These are phyloP conservation scores for Suaeda aralocaspica DNA, from an alignment of 148 eudicot species.

Conservation along the genomic window DNA sequence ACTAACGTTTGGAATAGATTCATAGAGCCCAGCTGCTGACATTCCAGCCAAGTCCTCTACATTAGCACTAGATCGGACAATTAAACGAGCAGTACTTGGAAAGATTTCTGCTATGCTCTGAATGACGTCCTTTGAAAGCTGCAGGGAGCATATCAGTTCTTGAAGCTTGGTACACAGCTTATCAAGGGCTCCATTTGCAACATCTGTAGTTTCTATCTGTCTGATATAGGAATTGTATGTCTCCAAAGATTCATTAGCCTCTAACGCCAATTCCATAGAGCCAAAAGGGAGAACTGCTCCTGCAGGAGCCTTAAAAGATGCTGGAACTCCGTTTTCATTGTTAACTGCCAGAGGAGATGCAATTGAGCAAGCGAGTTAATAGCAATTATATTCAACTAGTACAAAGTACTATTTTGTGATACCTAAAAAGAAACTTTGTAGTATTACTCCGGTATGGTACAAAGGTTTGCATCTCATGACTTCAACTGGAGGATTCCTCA, in stretches of 20 bases:
- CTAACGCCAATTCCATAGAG: slow-evolving; percentile 72
- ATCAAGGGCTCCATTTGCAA: slow-evolving; percentile 69
- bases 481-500: too few relatives aligned
- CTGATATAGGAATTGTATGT: slow-evolving; percentile 44
- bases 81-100: slow-evolving; percentile 45
- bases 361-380: neutral
- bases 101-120: slow-evolving; percentile 44
- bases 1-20: slow-evolving; percentile 87
- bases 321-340: slow-evolving; percentile 85
- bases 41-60: slow-evolving; percentile 95
- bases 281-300: slow-evolving; percentile 91
- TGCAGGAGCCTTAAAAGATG: slow-evolving; percentile 71
- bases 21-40: slow-evolving; percentile 98
- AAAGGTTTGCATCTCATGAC: too few relatives aligned
- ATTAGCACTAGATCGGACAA: slow-evolving; percentile 94
- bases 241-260: slow-evolving; percentile 43
- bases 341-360: slow-evolving; percentile 41
- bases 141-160: slow-evolving; percentile 54
- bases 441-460: too few relatives aligned
- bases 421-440: too few relatives aligned
- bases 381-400: neutral
- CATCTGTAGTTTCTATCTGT: slow-evolving; percentile 68
- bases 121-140: slow-evolving; percentile 39
- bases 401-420: neutral
- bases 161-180: slow-evolving; percentile 58